Evolutionary conservation across 768 basidiomycete genomes (phyloP).

Genomic region (Suillus cothurnatus): DNA sequence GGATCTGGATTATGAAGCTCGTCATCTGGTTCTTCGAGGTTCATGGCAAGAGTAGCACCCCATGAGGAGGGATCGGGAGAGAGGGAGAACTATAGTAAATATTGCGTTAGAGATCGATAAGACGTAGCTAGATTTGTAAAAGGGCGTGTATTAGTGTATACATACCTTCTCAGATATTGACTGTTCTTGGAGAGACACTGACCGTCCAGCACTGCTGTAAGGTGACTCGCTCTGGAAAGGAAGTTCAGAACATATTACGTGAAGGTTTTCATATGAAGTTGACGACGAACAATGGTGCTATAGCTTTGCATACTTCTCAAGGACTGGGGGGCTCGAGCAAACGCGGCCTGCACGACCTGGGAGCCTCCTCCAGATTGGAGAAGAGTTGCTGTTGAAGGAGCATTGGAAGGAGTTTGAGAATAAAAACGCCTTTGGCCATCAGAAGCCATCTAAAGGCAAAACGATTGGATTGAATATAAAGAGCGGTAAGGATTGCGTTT

Average conservation of each 20-base stretch:
- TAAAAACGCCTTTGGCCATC: conserved; percentile 46
- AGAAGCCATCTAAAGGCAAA: conserved; percentile 24
- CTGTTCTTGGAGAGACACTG: conserved; percentile 28
- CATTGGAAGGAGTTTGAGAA: conserved; percentile 40
- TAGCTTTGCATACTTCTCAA: conserved; percentile 42
- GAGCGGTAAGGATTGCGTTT: conserved; percentile 15
- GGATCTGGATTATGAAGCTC: conserved; percentile 77
- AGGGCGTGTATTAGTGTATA: not conserved
- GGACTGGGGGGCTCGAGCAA: conserved; percentile 40
- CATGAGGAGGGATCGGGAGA: conserved; percentile 73
- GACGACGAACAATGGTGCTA: conserved; percentile 42
- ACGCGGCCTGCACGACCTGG: conserved; percentile 44
- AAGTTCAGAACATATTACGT: not conserved
- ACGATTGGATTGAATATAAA: conserved; percentile 21
- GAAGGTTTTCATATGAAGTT: not conserved
- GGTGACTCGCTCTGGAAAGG: conserved; percentile 42
- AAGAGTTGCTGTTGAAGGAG: conserved; percentile 56
- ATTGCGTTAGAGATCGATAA: not conserved
- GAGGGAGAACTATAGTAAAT: conserved; percentile 59
- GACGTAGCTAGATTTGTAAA: not conserved
- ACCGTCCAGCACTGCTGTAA: conserved; percentile 37
- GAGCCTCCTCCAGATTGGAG: conserved; percentile 37
- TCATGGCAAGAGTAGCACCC: conserved; percentile 66
- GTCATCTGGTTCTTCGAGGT: conserved; percentile 64
- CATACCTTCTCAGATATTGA: conserved; percentile 65